A percentile compares a stretch with the other conserved stretches of the same genome.
phyloP scores from a whole-genome alignment of 106 monocot species.

The Allium cepa region DNA sequence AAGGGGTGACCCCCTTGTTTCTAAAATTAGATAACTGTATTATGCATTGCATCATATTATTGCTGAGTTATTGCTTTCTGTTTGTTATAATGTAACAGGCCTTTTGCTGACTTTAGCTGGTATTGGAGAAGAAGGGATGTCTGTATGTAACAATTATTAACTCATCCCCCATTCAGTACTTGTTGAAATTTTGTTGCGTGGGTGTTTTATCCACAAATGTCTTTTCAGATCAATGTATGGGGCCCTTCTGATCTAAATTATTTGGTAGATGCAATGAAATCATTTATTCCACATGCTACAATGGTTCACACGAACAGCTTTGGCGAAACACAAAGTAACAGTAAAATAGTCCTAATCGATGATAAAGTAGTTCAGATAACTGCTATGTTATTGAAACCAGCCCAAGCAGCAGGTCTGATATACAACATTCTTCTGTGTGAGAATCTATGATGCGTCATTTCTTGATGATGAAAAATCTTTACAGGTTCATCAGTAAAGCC shows the following conservation, averaged over 20 bases:
- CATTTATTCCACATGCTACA: constrained; percentile 86
- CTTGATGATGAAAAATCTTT: not conserved
- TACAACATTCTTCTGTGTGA: constrained; percentile 5
- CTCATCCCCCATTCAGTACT: not conserved
- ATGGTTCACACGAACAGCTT: constrained; percentile 92
- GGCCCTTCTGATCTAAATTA: constrained; percentile 93
- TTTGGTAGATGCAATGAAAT: constrained; percentile 83
- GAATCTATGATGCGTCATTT: constrained; percentile 10
- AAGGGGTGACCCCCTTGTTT: too few relatives aligned
- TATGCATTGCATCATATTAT: not conserved
- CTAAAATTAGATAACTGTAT: too few relatives aligned
- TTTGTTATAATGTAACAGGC: constrained; percentile 29
- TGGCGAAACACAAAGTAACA: constrained; percentile 26
- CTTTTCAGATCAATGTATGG: constrained; percentile 86
- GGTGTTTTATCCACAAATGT: constrained; percentile 36
- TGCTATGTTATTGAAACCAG: constrained; percentile 63
- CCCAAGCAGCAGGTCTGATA: constrained; percentile 10
- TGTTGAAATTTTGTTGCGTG: constrained; percentile 25
- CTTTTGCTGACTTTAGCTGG: constrained; percentile 87
- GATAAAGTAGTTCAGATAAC: constrained; percentile 87
- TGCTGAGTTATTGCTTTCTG: not conserved
- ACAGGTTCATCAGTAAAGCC: constrained; percentile 38
- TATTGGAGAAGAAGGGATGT: constrained; percentile 96
- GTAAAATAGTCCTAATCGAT: constrained; percentile 63
- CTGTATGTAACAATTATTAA: constrained; percentile 40